Percentiles rank a stretch among this genome's conserved stretches.
Conservation (phyloP, 352 stramenopile genomes). For the Pythium biforme region DNA sequence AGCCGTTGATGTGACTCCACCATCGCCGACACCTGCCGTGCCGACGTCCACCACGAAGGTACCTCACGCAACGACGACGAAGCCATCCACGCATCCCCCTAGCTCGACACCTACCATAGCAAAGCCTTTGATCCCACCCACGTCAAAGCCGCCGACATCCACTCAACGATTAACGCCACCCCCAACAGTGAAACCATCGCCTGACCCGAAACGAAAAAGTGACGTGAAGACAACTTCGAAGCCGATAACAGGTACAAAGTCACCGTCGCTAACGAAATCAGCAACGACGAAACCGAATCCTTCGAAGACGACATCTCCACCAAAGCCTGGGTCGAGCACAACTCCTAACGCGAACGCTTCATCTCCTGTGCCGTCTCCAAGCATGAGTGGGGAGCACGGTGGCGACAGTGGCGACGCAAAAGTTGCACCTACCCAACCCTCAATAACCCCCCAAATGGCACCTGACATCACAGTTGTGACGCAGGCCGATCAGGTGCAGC, state of each 20-base stretch:
- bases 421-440: not conserved
- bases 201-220: not conserved
- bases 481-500: not conserved
- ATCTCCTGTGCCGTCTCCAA: not conserved
- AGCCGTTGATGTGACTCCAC: not conserved
- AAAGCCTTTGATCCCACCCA: not conserved
- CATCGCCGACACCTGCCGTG: no score
- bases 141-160: not conserved
- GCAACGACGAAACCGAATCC: not conserved
- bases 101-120: not conserved
- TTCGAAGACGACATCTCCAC: not conserved
- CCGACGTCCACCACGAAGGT: not conserved
- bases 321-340: not conserved
- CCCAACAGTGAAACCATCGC: no score
- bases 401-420: not conserved
- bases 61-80: not conserved
- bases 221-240: not conserved
- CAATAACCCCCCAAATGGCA: not conserved
- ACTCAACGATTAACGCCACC: no score
- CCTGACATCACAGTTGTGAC: not conserved
- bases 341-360: not conserved
- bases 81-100: not conserved
- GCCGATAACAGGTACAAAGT: conserved; percentile 4
- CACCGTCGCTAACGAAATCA: not conserved
- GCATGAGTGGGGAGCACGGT: not conserved